Percentiles rank a stretch among this genome's conserved stretches.
Conservation (phyloP, 345 rosid species). For the Euphorbia peplus region DNA sequence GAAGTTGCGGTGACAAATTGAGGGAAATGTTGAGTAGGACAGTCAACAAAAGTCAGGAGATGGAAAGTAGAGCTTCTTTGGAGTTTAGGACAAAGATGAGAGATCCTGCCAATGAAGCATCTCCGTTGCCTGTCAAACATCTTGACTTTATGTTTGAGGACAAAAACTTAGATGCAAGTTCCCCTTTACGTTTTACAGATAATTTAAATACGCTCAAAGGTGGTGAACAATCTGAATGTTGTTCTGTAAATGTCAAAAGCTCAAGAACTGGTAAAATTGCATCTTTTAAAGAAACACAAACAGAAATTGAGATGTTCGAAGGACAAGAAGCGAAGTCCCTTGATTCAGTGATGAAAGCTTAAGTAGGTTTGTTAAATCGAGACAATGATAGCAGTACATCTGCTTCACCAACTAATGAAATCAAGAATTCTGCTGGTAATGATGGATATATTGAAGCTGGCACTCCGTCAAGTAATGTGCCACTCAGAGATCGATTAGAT, state of each 20-base stretch:
- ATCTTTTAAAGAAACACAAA: conserved; percentile 20
- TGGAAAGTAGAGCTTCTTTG: conserved; percentile 35
- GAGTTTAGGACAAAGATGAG: conserved; percentile 40
- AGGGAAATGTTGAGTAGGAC: conserved; percentile 41
- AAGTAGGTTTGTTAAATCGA: conserved; percentile 29
- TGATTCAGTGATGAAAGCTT: conserved; percentile 24
- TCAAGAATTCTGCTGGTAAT: conserved; percentile 33
- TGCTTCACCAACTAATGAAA: conserved; percentile 32
- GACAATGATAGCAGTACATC: conserved; percentile 29
- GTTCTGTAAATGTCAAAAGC: conserved; percentile 26
- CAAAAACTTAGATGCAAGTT: conserved; percentile 39
- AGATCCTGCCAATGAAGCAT: conserved; percentile 39
- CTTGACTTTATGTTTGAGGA: conserved; percentile 72
- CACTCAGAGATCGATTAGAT: conserved; percentile 43
- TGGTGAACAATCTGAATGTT: conserved; percentile 36
- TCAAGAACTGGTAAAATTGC: conserved; percentile 21
- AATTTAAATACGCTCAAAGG: conserved; percentile 23
- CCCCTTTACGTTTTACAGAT: conserved; percentile 21
- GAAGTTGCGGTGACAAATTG: conserved; percentile 31
- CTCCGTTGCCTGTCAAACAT: conserved; percentile 79
- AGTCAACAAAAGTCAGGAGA: conserved; percentile 35
- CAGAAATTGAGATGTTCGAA: conserved; percentile 28
- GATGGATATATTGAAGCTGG: conserved; percentile 43
- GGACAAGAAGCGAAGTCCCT: conserved; percentile 24
- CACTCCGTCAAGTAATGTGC: conserved; percentile 68